Conservation (phyloP, 768 basidiomycete genomes). For the Lactifluus hygrophoroides region DNA sequence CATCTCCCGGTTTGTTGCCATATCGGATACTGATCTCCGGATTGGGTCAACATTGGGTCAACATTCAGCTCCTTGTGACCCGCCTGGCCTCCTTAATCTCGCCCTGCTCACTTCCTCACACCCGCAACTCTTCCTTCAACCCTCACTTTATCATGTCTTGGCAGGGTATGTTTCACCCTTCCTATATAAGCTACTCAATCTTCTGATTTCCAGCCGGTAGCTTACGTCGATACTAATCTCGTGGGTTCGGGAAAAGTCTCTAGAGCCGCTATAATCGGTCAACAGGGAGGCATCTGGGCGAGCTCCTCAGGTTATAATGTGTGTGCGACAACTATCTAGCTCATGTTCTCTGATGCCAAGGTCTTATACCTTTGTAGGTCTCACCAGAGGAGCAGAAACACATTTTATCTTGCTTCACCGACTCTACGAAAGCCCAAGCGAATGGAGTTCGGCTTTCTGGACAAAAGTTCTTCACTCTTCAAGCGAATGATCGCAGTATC, state of each 20-base stretch:
- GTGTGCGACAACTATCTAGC: constrained; percentile 24
- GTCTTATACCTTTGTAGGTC: constrained; percentile 36
- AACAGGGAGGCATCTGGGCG: constrained; percentile 74
- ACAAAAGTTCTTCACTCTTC: constrained; percentile 67
- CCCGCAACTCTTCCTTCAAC: neutral
- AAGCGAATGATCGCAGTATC: constrained; percentile 41
- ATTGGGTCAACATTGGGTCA: neutral
- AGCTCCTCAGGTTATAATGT: constrained; percentile 49
- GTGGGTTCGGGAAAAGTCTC: constrained; percentile 64
- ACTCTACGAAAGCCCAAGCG: constrained; percentile 36
- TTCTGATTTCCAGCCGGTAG: constrained; percentile 31
- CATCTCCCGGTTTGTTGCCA: constrained; percentile 11
- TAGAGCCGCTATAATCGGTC: constrained; percentile 71
- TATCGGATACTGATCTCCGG: constrained; percentile 17
- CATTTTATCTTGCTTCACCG: constrained; percentile 39
- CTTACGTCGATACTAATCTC: constrained; percentile 76
- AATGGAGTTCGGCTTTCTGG: constrained; percentile 57
- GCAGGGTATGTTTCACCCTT: constrained; percentile 14
- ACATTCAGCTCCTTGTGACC: neutral
- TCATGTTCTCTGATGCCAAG: neutral
- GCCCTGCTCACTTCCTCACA: neutral
- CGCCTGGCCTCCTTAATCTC: neutral
- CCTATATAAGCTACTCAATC: neutral
- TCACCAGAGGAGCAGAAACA: constrained; percentile 54
- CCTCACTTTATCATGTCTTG: constrained; percentile 19